Evolutionary conservation across 2,329 filamentous ascomycete species (phyloP).

Genomic region (Colletotrichum orchidophilum): DNA sequence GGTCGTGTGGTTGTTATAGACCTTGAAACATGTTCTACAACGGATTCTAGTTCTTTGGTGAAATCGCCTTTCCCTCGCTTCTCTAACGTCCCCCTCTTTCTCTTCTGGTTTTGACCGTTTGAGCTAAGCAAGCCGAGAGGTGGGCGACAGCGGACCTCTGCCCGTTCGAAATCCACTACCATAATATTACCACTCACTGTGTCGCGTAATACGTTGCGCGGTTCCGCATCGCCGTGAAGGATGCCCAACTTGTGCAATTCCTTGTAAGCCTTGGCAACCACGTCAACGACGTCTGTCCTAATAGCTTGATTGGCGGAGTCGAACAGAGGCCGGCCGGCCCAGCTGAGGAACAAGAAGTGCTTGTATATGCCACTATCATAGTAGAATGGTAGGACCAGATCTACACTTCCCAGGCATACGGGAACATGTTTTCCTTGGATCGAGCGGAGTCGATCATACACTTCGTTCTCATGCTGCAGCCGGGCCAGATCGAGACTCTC

Average conservation of each 20-base stretch:
- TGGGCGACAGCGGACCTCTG: slow-evolving; percentile 36
- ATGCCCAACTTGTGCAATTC: slow-evolving; percentile 31
- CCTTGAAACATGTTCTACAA: not conserved
- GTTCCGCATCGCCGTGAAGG: slow-evolving; percentile 42
- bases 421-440: slow-evolving; percentile 47
- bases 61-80: slow-evolving; percentile 36
- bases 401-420: slow-evolving; percentile 45
- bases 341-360: slow-evolving; percentile 48
- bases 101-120: slow-evolving; percentile 37
- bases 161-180: slow-evolving; percentile 45
- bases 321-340: slow-evolving; percentile 40
- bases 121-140: slow-evolving; percentile 37
- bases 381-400: slow-evolving; percentile 43
- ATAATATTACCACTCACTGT: slow-evolving; percentile 37
- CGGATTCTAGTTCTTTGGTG: slow-evolving; percentile 27
- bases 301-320: slow-evolving; percentile 26
- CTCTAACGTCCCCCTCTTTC: slow-evolving; percentile 29
- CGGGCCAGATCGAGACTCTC: slow-evolving; percentile 35
- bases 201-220: slow-evolving; percentile 45
- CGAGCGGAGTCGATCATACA: slow-evolving; percentile 42
- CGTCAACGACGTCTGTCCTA: slow-evolving; percentile 21
- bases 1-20: no score
- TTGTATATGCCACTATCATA: slow-evolving; percentile 41
- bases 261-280: slow-evolving; percentile 13
- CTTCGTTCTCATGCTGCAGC: slow-evolving; percentile 42